Conservation (phyloP, 2,329 filamentous ascomycete genomes). For the Colletotrichum melonis region DNA sequence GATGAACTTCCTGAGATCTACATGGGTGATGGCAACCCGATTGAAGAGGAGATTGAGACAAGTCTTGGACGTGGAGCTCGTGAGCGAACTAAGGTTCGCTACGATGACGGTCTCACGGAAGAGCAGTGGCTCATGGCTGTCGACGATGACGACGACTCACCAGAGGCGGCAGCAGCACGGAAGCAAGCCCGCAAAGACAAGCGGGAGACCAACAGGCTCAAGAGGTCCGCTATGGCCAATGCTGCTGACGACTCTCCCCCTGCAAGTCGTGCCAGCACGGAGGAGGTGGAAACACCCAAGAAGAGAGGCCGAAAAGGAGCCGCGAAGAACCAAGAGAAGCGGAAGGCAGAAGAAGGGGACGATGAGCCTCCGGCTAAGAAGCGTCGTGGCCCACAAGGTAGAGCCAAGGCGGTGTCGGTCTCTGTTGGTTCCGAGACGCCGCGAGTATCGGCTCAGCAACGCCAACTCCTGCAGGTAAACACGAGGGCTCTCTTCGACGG, state of each 20-base stretch:
- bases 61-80: constrained; percentile 88
- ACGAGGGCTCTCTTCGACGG: constrained; percentile 82
- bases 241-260: constrained; percentile 76
- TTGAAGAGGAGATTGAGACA: constrained; percentile 81
- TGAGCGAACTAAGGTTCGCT: constrained; percentile 93
- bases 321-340: constrained; percentile 78
- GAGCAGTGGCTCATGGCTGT: constrained; percentile 99
- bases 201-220: constrained; percentile 80
- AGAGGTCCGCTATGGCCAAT: constrained; percentile 54
- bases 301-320: constrained; percentile 87
- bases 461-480: constrained; percentile 82
- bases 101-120: constrained; percentile 97
- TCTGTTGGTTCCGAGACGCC: constrained; percentile 44
- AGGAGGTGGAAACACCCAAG: constrained; percentile 79
- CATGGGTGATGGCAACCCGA: constrained; percentile 84
- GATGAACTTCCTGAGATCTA: constrained; percentile 95
- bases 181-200: constrained; percentile 88
- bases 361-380: constrained; percentile 84
- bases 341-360: constrained; percentile 85
- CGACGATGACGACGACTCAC: constrained; percentile 93
- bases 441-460: constrained; percentile 75
- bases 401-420: constrained; percentile 62
- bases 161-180: constrained; percentile 90
- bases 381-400: constrained; percentile 76
- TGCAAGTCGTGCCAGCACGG: constrained; percentile 84